Percentiles rank a stretch among this genome's conserved stretches.
Conservation (phyloP, 495 filamentous ascomycete species). For the Aspergillus avenaceus region DNA sequence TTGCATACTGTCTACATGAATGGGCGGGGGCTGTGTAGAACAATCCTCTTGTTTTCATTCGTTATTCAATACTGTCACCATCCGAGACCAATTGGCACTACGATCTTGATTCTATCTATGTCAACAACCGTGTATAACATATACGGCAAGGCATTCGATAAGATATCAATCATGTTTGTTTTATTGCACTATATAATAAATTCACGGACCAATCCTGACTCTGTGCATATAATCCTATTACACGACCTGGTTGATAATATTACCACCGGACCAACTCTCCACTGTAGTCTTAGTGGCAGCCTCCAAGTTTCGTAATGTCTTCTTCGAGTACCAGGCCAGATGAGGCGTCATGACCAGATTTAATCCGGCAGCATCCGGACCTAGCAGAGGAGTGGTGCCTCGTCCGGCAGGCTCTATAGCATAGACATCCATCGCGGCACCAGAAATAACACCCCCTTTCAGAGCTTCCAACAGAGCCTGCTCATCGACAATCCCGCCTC, state of each 20-base stretch:
- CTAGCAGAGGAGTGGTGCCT: slow-evolving; percentile 16
- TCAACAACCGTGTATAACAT: too few species aligned
- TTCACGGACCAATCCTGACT: too few species aligned
- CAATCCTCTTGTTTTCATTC: too few species aligned
- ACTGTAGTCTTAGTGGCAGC: slow-evolving; percentile 23
- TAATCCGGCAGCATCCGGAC: slow-evolving; percentile 17
- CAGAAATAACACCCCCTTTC: slow-evolving; percentile 38
- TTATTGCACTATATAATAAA: too few species aligned
- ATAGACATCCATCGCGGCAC: slow-evolving; percentile 53
- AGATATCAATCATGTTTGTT: too few species aligned
- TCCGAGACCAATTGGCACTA: too few species aligned
- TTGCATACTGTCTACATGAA: too few species aligned
- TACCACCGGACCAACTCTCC: slow-evolving; percentile 12
- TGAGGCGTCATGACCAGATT: slow-evolving; percentile 37
- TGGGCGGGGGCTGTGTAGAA: too few species aligned
- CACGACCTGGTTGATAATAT: slow-evolving; percentile 8
- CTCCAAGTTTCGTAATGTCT: slow-evolving; percentile 33
- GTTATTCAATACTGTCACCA: too few species aligned
- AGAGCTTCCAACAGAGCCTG: slow-evolving; percentile 42
- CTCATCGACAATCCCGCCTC: slow-evolving; percentile 58
- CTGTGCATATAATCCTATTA: too few species aligned
- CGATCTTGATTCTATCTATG: too few species aligned
- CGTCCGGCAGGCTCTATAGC: slow-evolving; percentile 44
- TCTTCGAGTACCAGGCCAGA: slow-evolving; percentile 36
- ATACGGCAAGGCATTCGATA: too few species aligned